These are phyloP conservation scores for Cercospora sp. DNA, from an alignment of 2,329 filamentous ascomycete genomes.

Conservation along the genomic window DNA sequence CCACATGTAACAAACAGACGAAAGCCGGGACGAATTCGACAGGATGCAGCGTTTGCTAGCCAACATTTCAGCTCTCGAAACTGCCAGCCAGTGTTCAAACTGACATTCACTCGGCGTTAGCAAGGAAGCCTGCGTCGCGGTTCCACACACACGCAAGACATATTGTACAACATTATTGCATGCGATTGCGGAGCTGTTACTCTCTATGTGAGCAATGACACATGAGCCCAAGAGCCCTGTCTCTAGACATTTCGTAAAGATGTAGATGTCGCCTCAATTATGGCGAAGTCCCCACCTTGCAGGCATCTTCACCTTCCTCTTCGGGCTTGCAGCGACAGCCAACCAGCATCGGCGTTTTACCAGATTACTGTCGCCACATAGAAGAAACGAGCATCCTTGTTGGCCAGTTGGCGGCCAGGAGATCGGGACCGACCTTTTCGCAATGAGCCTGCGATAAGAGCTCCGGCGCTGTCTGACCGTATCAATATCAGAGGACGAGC, in stretches of 20 bases:
- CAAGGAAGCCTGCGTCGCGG: not conserved
- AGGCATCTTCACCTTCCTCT: not conserved
- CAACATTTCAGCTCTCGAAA: not conserved
- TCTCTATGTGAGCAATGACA: not conserved
- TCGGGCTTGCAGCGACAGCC: not conserved
- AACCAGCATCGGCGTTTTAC: not conserved
- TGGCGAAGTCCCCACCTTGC: not conserved
- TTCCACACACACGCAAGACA: not conserved
- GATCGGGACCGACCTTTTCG: not conserved
- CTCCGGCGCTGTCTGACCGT: not conserved
- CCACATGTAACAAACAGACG: not conserved
- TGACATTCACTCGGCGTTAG: not conserved
- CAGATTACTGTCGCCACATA: not conserved
- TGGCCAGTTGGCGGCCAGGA: not conserved
- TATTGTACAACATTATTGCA: not conserved
- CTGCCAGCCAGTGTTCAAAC: not conserved
- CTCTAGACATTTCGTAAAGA: not conserved
- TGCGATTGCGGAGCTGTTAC: not conserved
- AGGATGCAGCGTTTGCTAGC: not conserved
- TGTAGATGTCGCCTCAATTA: not conserved
- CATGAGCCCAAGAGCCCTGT: not conserved
- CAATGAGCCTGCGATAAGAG: not conserved
- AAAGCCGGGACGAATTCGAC: not conserved
- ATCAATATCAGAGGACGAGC: not conserved
- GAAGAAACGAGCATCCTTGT: not conserved